phyloP scores from a whole-genome alignment of 1,139 yeast genomes.

The Kodamaea sp. region DNA sequence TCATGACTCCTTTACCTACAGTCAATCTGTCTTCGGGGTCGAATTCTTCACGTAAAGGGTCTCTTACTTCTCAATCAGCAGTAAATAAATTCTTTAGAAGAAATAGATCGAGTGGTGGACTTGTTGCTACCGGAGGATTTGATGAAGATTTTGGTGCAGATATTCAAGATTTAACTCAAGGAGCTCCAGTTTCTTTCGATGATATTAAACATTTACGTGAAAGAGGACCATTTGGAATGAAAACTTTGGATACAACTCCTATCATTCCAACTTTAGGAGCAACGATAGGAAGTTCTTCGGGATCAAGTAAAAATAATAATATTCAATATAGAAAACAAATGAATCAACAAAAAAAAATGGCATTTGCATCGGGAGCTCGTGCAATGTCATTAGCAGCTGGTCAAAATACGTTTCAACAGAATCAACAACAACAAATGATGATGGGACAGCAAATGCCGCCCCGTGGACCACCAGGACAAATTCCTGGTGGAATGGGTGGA shows the following conservation, averaged over 20 bases:
- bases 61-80: constrained; percentile 42
- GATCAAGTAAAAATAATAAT: constrained; percentile 34
- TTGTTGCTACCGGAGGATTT: constrained; percentile 22
- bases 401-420: constrained; percentile 31
- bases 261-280: constrained; percentile 62
- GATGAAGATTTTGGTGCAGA: constrained; percentile 56
- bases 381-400: constrained; percentile 42
- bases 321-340: constrained; percentile 65
- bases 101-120: constrained; percentile 29
- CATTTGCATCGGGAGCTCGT: constrained; percentile 45
- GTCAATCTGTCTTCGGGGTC: constrained; percentile 2
- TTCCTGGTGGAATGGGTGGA: constrained; percentile 4
- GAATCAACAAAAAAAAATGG: constrained; percentile 64
- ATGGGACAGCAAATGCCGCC: constrained; percentile 8
- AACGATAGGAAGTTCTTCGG: constrained; percentile 10
- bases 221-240: constrained; percentile 57
- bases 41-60: constrained; percentile 32
- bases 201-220: constrained; percentile 63
- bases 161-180: constrained; percentile 38
- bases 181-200: constrained; percentile 51
- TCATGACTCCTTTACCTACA: constrained; percentile 20
- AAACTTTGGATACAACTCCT: constrained; percentile 57
- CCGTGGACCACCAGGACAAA: background rate
- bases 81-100: constrained; percentile 44
- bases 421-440: constrained; percentile 13